Conservation (phyloP, 2,329 filamentous ascomycete species). For the Xylariomycetidae sp. region DNA sequence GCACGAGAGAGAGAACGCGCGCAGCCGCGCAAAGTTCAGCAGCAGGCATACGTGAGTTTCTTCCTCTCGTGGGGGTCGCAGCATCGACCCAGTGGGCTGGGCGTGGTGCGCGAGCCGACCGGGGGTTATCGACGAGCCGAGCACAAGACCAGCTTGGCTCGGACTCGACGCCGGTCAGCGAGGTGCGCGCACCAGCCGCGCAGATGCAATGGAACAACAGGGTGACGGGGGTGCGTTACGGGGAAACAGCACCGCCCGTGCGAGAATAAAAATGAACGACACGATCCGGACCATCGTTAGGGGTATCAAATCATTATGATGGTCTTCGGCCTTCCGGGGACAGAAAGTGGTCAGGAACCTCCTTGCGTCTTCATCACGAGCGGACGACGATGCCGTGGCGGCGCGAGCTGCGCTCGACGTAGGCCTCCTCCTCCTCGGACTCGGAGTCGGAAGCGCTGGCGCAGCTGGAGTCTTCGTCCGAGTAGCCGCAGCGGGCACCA, state of each 20-base stretch:
- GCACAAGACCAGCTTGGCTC: constrained; percentile 40
- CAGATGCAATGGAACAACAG: constrained; percentile 30
- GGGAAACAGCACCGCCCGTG: background rate
- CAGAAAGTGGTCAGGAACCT: constrained; percentile 9
- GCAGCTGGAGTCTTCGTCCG: constrained; percentile 62
- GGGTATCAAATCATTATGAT: constrained; percentile 9
- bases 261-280: constrained; percentile 15
- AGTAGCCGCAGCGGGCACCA: constrained; percentile 79
- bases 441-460: too few relatives aligned
- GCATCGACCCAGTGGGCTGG: constrained; percentile 45
- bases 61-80: constrained; percentile 39
- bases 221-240: background rate
- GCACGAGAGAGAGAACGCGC: constrained; percentile 16
- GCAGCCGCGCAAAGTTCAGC: background rate
- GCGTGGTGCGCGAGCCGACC: constrained; percentile 16
- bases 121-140: constrained; percentile 7
- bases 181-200: constrained; percentile 17
- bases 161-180: constrained; percentile 13
- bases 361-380: constrained; percentile 21
- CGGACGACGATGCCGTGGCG: constrained; percentile 59
- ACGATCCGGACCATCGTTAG: too few relatives aligned
- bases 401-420: constrained; percentile 50
- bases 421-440: constrained; percentile 57
- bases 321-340: constrained; percentile 22
- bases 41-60: constrained; percentile 7